Evolutionary conservation across 805 yeast genomes (phyloP), one percentile per base, ranked within the genome.

Genomic region (Zygosaccharomyces pseudorouxii): DNA sequence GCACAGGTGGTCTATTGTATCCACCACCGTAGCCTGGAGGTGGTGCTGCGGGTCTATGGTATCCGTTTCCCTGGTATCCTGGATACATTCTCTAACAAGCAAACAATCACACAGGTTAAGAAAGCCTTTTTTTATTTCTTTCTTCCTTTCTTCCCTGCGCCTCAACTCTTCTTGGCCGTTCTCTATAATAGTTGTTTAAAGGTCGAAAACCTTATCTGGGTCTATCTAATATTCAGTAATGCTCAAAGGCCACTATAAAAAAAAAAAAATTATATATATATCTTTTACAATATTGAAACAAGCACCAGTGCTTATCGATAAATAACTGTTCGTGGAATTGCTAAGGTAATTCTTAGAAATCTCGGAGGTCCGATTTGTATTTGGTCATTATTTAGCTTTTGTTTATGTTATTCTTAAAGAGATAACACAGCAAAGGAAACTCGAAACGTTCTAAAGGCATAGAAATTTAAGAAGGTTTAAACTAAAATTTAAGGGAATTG

Each of bases 1-100:
- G 55, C 14, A 46, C 60, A 36, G 52, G 42, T 28, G 57, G 56
- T 33, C 61, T 54, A 22, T 49, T 45, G 41, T 51, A 55, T 37
- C 40, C 44, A 28, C 45, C 48, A 20, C 48, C 48, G 19, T 53
- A 46, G 30, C 28, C 28, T 25, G 53, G 46, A 29, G 50, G 53
- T 37, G 59, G 54, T 16, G 49, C 60, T 36, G 51, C 43, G 18
- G 57, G 55, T 35, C 61, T 54, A 18, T 51, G 46, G 41, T 51
- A 55, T 36, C 40, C 44, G 27, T 45, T 47, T 23, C 48, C 47
- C 22, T 53, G 47, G 30, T 42, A 42, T 38, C 37, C 43, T 49
- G 47, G 44, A 41, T 41, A 41, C 44, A 41, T 41, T 29, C 29
- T 12, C 8, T 10, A n/a, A 30, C 14, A 20, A 18, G 27, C 20